Percentiles rank a stretch among this genome's conserved stretches.
These are phyloP conservation scores for Odontarrhena argentea DNA, from an alignment of 345 rosid species.

Conservation along the genomic window DNA sequence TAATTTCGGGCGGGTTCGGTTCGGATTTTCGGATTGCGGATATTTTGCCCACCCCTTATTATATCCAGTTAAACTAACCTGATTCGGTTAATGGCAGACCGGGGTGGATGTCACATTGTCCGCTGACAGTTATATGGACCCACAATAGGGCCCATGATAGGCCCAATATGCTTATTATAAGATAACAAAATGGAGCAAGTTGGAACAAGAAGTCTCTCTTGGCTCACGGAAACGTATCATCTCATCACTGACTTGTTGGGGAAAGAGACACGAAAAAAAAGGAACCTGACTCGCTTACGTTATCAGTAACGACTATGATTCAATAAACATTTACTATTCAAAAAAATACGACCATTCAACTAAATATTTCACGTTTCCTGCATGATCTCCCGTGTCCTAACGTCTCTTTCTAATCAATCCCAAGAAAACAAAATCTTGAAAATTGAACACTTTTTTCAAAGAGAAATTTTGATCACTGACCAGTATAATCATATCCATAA, in stretches of 20 bases:
- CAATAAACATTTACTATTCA: background rate
- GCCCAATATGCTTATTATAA: background rate
- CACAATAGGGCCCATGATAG: slow-evolving; percentile 14
- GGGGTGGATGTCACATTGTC: too few species aligned
- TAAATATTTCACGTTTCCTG: slow-evolving; percentile 27
- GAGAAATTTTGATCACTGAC: background rate
- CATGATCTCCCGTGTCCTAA: slow-evolving; percentile 29
- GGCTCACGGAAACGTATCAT: slow-evolving; percentile 26
- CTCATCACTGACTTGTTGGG: slow-evolving; percentile 22
- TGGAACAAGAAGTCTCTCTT: background rate
- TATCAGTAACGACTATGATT: slow-evolving; percentile 10
- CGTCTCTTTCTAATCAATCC: background rate
- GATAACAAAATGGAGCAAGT: background rate
- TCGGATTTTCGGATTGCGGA: too few species aligned
- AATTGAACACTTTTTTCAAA: background rate
- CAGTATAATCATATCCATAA: background rate
- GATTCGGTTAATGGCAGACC: too few species aligned
- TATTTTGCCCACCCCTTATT: too few species aligned
- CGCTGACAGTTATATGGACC: background rate
- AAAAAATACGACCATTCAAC: background rate
- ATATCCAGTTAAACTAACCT: too few species aligned
- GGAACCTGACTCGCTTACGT: slow-evolving; percentile 36
- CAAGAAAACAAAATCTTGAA: slow-evolving; percentile 16
- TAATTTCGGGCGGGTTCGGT: too few species aligned
- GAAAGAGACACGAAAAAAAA: slow-evolving; percentile 28